phyloP scores from a whole-genome alignment of 2,329 filamentous ascomycete genomes.

The Hypomyces perniciosus region DNA sequence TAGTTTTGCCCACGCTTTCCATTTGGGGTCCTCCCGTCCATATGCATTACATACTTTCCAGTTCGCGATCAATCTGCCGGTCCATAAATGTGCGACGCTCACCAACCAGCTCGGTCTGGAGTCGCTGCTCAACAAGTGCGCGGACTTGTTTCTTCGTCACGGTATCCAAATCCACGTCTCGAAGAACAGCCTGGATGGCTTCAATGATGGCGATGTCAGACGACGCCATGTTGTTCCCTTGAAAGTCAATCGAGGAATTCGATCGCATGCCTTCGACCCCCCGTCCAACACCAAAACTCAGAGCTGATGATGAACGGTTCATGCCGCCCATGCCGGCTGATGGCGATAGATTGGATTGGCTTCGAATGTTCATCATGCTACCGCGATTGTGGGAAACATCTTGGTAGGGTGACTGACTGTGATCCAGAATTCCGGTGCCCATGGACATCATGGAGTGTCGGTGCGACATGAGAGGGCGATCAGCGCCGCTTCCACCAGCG shows the following conservation, averaged over 20 bases:
- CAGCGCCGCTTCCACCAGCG: conserved; percentile 42
- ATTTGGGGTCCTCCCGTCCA: neutral
- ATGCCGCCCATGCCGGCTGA: conserved; percentile 28
- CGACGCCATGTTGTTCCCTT: conserved; percentile 56
- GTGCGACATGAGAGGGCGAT: conserved; percentile 47
- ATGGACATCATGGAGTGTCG: conserved; percentile 70
- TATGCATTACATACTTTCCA: conserved; percentile 75
- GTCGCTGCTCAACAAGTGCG: conserved; percentile 83
- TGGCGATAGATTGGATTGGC: conserved; percentile 43
- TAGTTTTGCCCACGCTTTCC: conserved; percentile 3
- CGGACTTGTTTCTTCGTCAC: conserved; percentile 97
- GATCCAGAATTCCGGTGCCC: conserved; percentile 41
- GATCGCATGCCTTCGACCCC: conserved; percentile 43
- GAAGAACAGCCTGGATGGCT: conserved; percentile 74
- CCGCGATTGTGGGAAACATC: conserved; percentile 46
- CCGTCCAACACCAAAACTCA: conserved; percentile 43
- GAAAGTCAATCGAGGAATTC: conserved; percentile 54
- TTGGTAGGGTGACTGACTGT: conserved; percentile 53
- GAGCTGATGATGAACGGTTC: conserved; percentile 37
- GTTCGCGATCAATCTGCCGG: conserved; percentile 83
- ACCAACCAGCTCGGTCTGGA: conserved; percentile 82
- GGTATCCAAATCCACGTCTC: conserved; percentile 89
- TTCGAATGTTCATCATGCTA: conserved; percentile 57
- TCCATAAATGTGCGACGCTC: conserved; percentile 88
- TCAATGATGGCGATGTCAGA: conserved; percentile 77